Evolutionary conservation across 1,139 yeast species (phyloP), one percentile per base, ranked within the genome.

Genomic region (Pichia inconspicua): DNA sequence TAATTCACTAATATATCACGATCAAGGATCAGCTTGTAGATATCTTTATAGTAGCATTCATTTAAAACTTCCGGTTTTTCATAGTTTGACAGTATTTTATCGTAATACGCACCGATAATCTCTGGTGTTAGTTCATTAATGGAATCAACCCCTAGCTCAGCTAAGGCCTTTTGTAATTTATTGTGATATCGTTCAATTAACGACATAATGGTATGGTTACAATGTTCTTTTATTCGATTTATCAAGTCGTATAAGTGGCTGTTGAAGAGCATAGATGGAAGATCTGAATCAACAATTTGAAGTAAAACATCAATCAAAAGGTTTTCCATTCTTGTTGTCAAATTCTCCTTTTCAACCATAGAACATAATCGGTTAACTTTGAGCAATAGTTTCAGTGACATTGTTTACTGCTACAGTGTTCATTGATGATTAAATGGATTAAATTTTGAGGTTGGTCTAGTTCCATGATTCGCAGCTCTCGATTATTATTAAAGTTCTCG

Each of bases 1-100:
- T 43, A 41, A 43, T 48, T 41, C 14, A 44, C 28, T 4, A 40
- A 35, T 25, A 49, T 9, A 40, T 47, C 47, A 14, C 50, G 22
- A 12, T 40, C 15, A 25, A 15, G 36, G 2, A 49, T 15, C 15
- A 40, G 5, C 8, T 38, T 25, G n/a, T 43, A 43, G 4, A 44
- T 32, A 2, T 25, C 14, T 1, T 15, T 17, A 12, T 49, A 49
- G 0, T 37, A 11, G 9, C n/a, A 17, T 4, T 19, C 15, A 37
- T 37, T 14, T 2, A 19, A 10, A 15, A 9, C 27, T 22, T 37
- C 15, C 7, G 14, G 25, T 10, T 22, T 37, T 12, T 14, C 8
- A 22, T 12, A 19, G 6, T 22, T 10, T 19, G 25, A 3, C 5
- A 46, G 28, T 9, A 46, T 12, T 10, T 17, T 35, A 40, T 48